Conservation (phyloP, 495 filamentous ascomycete species). For the Annulohypoxylon stygium region DNA sequence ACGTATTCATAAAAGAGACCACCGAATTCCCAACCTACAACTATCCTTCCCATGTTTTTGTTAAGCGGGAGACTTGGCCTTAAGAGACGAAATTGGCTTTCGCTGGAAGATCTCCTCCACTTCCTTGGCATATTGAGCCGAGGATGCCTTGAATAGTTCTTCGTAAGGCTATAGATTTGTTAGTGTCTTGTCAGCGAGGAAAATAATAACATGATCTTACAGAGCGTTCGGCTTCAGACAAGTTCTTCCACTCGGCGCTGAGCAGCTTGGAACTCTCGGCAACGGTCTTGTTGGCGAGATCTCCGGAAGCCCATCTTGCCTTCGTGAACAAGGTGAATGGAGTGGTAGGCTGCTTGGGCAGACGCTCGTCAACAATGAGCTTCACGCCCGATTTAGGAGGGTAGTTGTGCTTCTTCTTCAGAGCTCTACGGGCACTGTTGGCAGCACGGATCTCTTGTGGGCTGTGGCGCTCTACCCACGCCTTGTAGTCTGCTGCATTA, state of each 20-base stretch:
- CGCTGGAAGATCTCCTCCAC: conserved; percentile 19
- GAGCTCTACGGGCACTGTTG: conserved; percentile 70
- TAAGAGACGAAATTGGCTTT: not conserved
- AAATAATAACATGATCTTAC: conserved; percentile 46
- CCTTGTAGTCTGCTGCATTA: conserved; percentile 60
- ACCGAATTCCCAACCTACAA: not conserved
- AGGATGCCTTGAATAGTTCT: conserved; percentile 37
- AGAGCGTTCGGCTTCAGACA: conserved; percentile 63
- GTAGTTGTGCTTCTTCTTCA: conserved; percentile 55
- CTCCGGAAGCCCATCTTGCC: conserved; percentile 62
- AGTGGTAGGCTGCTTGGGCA: conserved; percentile 61
- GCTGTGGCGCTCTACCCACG: conserved; percentile 72
- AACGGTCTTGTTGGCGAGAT: conserved; percentile 55
- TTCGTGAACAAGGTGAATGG: conserved; percentile 62
- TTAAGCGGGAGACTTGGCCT: not conserved
- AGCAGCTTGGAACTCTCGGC: conserved; percentile 52
- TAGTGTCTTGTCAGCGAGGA: conserved; percentile 20
- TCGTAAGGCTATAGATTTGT: conserved; percentile 46
- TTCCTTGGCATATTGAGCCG: conserved; percentile 42
- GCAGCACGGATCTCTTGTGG: conserved; percentile 70
- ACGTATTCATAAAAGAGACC: conserved; percentile 6
- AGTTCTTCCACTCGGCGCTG: conserved; percentile 67
- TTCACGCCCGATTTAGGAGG: conserved; percentile 46
- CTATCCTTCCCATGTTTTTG: conserved; percentile 2
- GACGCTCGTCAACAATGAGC: conserved; percentile 69